Evolutionary conservation across 2,329 filamentous ascomycete species (phyloP).

Genomic region (Hypoxylon rubiginosum): DNA sequence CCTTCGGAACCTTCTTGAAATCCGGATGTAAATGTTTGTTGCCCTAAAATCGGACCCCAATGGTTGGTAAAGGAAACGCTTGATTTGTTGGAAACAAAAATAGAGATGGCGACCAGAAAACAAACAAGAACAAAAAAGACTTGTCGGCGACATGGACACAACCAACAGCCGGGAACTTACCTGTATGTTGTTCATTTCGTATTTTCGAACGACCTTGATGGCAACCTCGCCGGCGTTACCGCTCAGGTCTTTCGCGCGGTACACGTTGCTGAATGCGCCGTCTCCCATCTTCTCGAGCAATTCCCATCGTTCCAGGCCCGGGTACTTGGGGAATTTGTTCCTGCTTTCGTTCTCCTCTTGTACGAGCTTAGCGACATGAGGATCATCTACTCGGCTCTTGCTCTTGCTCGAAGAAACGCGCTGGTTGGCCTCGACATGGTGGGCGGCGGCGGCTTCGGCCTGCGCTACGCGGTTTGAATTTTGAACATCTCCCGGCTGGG

Average conservation of each 20-base stretch:
- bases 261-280: conserved; percentile 98
- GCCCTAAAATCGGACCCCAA: conserved; percentile 73
- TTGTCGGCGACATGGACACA: conserved; percentile 48
- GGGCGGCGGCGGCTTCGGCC: conserved; percentile 74
- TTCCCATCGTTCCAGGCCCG: conserved; percentile 87
- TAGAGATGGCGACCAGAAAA: conserved; percentile 48
- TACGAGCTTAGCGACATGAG: conserved; percentile 85
- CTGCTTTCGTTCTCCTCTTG: conserved; percentile 91
- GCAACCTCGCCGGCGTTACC: conserved; percentile 84
- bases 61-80: conserved; percentile 65
- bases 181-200: conserved; percentile 98
- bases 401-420: conserved; percentile 58
- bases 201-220: conserved; percentile 99
- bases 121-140: conserved; percentile 47
- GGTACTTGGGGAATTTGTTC: conserved; percentile 87
- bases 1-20: conserved; percentile 94
- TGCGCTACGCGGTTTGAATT: conserved; percentile 79
- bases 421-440: conserved; percentile 73
- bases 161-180: conserved; percentile 72
- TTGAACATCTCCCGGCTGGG: conserved; percentile 69
- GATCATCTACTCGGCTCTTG: conserved; percentile 67
- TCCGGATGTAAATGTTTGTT: conserved; percentile 94
- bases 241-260: conserved; percentile 82
- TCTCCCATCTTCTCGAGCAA: conserved; percentile 98
- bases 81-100: conserved; percentile 38